Base-by-base conservation (phyloP, 1,284 basidiomycete genomes). In the Jaminaea rosea region DNA sequence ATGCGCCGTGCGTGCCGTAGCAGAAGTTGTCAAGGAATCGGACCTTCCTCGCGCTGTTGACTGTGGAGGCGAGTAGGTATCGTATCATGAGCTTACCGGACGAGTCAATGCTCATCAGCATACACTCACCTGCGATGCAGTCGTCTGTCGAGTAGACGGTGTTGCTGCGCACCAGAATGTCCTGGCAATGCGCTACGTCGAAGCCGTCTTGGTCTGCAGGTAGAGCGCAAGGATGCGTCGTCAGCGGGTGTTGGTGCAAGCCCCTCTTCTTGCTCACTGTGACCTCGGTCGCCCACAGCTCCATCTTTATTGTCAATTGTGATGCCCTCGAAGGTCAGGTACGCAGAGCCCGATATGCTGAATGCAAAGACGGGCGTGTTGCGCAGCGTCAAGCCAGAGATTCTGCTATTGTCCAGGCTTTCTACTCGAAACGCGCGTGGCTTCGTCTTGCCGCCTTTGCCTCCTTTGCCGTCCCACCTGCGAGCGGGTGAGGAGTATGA, bases 331-430 rank as follows among this genome's bases (percentile, higher is more conserved):
- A 60, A 8, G 4, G 15, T 41, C 9, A 57, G 31, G 24, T 46
- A 34, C 37, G 21, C 50, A 39, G 49, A 49, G 6, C 44, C 32
- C n/a, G 55, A 57, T 52, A 60, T 58, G 42, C 46, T 46, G 49
- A 60, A 60, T 2, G 37, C 59, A 17, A 58, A 53, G 10, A 58
- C 53, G 9, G 58, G 59, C 10, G 59, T 58, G 47, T 60, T 58
- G 37, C 53, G 50, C 45, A 60, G 27, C n/a, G 26, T 50, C 8
- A 60, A 32, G 4, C 5, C 19, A 9, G 21, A 23, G 26, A 60
- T 60, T 21, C 31, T 46, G 45, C 47, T 48, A 48, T 57, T 48
- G 24, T 6, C 44, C 21, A 60, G 13, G 1, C 37, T 44, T 32
- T 58, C 55, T 4, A 48, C 53, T 5, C 6, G 37, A 24, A 60